Evolutionary conservation across 1,139 yeast genomes (phyloP).

Genomic region (Entelexis paramagnoliae): DNA sequence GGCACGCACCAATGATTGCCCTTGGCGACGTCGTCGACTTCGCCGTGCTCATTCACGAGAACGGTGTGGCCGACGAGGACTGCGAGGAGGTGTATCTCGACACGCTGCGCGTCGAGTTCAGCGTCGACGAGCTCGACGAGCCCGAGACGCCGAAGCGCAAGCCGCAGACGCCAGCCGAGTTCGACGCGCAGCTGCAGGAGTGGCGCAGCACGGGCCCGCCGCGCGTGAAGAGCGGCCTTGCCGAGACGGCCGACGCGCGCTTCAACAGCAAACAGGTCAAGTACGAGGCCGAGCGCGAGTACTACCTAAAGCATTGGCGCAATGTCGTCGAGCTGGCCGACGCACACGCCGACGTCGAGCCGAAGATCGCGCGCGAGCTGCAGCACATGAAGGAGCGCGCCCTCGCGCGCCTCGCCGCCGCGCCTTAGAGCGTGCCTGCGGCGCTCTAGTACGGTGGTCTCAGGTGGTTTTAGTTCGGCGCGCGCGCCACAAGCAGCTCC

Average conservation of each 20-base stretch:
- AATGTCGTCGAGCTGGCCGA: conserved; percentile 26
- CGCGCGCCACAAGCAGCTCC: conserved; percentile 18
- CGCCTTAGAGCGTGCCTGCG: background rate
- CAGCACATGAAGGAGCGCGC: background rate
- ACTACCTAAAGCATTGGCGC: conserved; percentile 27
- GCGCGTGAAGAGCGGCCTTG: background rate
- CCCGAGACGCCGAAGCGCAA: conserved; percentile 18
- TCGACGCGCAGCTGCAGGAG: conserved; percentile 25
- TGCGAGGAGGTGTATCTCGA: conserved; percentile 67
- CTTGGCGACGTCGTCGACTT: conserved; percentile 49
- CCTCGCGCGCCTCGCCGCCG: conserved; percentile 5
- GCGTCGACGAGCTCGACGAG: background rate
- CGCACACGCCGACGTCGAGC: conserved; percentile 5
- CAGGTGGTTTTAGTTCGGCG: background rate
- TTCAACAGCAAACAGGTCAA: conserved; percentile 25
- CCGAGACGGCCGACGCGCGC: conserved; percentile 12
- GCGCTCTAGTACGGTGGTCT: no score
- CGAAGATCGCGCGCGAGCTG: conserved; percentile 18
- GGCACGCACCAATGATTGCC: conserved; percentile 96
- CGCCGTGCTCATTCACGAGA: conserved; percentile 77
- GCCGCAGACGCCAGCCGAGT: conserved; percentile 31
- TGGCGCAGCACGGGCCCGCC: conserved; percentile 29
- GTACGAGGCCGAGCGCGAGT: conserved; percentile 32
- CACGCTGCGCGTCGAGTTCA: conserved; percentile 36
- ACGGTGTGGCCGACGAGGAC: conserved; percentile 68